Base-by-base conservation (phyloP, 73 alveolate species). In the Breviolum minutum region DNA sequence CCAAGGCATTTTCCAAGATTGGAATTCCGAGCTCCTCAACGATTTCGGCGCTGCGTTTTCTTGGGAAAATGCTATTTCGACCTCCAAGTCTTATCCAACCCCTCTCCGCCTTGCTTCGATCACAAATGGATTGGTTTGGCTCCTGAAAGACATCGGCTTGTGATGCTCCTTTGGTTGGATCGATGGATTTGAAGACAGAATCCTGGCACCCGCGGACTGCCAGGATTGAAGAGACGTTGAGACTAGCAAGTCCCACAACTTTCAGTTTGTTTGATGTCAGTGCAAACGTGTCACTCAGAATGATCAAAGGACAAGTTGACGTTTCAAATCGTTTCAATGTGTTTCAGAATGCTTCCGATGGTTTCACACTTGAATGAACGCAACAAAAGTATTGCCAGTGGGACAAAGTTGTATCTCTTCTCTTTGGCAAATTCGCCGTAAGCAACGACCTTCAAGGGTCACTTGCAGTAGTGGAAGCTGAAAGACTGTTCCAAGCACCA, bases 1-100 rank as follows among this genome's bases (percentile, higher is more conserved):
- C 98, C 91, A 92, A 27, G 61, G 98, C 98, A 20, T 92, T 92
- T 54, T 92, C 98, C 98, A 92, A 48, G 98, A 92, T 92, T 66
- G 98, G 98, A 61, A 92, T 74, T 40, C 98, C 98, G 30, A 92
- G 98, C 81, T 92, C 98, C 98, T 92, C 64, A 27, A 32, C 22
- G 66, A 22, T 14, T 8, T 11, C 54, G 54, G 54, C 54, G 54
- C 54, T 40, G 54, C 54, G 0, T 40, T 3, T 40, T 40, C 54
- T 0, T 40, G 26, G 27, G 26, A 69, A 19, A 24, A 69, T 69
- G 54, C 54, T 40, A 3, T 2, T 40, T 40, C 3, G 54, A 40
- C 54, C 54, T 40, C 54, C 54, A 40, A 40, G 54, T 40, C 54
- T 40, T 40, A 40, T 40, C 54, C 54, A 40, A 0, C 54, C 54